phyloP scores from a whole-genome alignment of 164 flowering plant species.

The Tetracentron sinense region DNA sequence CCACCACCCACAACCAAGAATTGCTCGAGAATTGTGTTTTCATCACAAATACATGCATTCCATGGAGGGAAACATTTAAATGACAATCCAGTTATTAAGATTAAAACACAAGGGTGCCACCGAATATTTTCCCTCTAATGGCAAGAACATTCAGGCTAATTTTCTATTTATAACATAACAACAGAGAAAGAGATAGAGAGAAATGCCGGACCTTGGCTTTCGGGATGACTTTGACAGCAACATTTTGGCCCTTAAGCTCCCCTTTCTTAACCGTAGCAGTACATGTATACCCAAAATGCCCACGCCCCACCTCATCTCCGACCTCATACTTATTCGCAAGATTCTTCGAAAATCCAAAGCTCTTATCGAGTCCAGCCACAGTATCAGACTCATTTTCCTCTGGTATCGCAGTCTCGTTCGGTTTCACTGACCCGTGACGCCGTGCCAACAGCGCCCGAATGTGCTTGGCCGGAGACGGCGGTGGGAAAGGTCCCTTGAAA shows the following conservation, averaged over 20 bases:
- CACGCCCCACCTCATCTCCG: conserved; percentile 84
- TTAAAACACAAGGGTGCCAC: not conserved
- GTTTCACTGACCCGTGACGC: conserved; percentile 81
- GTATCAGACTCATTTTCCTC: conserved; percentile 57
- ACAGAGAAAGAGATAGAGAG: not conserved
- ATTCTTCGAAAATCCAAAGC: conserved; percentile 75
- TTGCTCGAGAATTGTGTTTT: no score
- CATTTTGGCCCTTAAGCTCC: conserved; percentile 64
- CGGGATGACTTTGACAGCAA: conserved; percentile 82
- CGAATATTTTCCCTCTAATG: not conserved
- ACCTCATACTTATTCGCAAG: conserved; percentile 70
- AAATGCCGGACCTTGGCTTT: conserved; percentile 53
- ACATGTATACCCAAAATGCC: conserved; percentile 88
- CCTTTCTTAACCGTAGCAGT: conserved; percentile 69
- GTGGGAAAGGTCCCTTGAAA: conserved; percentile 72
- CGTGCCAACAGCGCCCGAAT: conserved; percentile 63
- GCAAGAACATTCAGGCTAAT: no score
- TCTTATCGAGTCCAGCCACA: conserved; percentile 54
- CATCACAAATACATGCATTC: not conserved
- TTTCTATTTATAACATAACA: no score
- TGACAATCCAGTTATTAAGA: not conserved
- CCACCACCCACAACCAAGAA: no score
- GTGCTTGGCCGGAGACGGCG: conserved; percentile 96
- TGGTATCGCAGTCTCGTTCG: conserved; percentile 67
- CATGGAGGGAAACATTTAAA: not conserved